Percentiles rank a stretch among this genome's conserved stretches.
These are phyloP conservation scores for Metarhizium album DNA, from an alignment of 2,329 filamentous ascomycete species.

Conservation along the genomic window DNA sequence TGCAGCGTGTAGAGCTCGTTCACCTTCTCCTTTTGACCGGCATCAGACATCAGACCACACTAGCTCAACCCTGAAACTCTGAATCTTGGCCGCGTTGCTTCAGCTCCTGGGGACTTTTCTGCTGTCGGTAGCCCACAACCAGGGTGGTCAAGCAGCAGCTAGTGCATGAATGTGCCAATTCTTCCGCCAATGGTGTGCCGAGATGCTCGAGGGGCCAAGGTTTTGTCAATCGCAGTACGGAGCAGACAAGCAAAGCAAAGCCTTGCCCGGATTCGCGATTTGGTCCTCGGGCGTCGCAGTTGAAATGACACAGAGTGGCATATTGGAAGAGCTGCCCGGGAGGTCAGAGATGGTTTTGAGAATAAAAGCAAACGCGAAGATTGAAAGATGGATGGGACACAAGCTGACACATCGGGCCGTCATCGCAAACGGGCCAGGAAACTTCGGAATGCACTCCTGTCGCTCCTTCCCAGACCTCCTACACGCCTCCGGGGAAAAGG, in stretches of 20 bases:
- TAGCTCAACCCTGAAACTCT: neutral
- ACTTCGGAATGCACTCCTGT: too few relatives aligned
- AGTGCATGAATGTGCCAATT: neutral
- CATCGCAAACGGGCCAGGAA: too few relatives aligned
- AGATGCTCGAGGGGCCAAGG: neutral
- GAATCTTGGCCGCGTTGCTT: neutral
- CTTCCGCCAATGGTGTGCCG: constrained; percentile 2
- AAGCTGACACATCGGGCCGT: too few relatives aligned
- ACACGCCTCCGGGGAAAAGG: too few relatives aligned
- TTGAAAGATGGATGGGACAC: too few relatives aligned
- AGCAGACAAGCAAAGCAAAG: neutral
- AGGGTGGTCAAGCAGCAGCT: neutral
- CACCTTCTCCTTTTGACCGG: neutral
- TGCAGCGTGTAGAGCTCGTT: neutral
- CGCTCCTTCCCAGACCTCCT: neutral
- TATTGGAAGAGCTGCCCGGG: too few relatives aligned
- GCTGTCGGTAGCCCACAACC: neutral
- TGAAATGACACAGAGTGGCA: too few relatives aligned
- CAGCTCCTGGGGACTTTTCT: neutral
- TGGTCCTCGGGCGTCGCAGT: too few relatives aligned
- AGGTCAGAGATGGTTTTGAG: too few relatives aligned
- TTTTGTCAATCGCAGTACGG: neutral
- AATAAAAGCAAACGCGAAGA: too few relatives aligned
- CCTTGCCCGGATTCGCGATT: neutral
- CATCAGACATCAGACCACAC: too few relatives aligned